A percentile compares a stretch with the other conserved stretches of the same genome.
Conservation (phyloP, 139 green algal genomes). For the Coelastrella sp. region DNA sequence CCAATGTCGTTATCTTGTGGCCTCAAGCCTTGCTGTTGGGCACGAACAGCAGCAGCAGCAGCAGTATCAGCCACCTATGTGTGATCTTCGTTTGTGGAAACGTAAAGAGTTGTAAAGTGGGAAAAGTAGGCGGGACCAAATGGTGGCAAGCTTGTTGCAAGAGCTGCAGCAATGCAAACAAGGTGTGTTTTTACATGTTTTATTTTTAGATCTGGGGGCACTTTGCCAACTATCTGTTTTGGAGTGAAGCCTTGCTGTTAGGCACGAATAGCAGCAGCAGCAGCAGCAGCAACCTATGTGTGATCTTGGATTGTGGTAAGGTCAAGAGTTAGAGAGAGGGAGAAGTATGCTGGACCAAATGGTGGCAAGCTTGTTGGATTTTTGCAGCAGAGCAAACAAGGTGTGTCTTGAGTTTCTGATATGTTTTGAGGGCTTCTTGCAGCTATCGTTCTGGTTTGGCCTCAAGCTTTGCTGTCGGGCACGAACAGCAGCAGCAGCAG, state of each 20-base stretch:
- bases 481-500: too few species aligned
- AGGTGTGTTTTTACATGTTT: too few species aligned
- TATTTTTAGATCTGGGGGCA: too few species aligned
- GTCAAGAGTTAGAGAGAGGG: constrained; percentile 56
- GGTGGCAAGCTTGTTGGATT: background rate
- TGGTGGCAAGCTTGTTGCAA: background rate
- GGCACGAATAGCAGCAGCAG: constrained; percentile 43
- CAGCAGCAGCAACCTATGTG: constrained; percentile 42
- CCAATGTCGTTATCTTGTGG: too few species aligned
- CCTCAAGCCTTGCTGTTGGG: constrained; percentile 4
- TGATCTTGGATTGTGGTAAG: constrained; percentile 77
- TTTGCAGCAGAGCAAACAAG: background rate
- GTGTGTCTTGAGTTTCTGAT: too few species aligned
- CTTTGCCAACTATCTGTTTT: too few species aligned
- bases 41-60: constrained; percentile 42
- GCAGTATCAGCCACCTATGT: background rate
- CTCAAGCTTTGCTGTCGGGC: too few species aligned
- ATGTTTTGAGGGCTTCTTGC: too few species aligned
- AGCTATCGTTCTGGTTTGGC: too few species aligned
- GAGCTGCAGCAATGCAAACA: background rate
- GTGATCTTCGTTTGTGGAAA: constrained; percentile 80
- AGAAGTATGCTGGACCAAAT: background rate
- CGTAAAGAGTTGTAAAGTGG: constrained; percentile 50
- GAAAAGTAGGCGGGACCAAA: background rate
- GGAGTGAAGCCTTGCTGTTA: background rate